Percentiles rank a stretch among this genome's conserved stretches.
Evolutionary conservation across 176 grass and related monocot genomes (phyloP).

Genomic region (Carex littledalei): DNA sequence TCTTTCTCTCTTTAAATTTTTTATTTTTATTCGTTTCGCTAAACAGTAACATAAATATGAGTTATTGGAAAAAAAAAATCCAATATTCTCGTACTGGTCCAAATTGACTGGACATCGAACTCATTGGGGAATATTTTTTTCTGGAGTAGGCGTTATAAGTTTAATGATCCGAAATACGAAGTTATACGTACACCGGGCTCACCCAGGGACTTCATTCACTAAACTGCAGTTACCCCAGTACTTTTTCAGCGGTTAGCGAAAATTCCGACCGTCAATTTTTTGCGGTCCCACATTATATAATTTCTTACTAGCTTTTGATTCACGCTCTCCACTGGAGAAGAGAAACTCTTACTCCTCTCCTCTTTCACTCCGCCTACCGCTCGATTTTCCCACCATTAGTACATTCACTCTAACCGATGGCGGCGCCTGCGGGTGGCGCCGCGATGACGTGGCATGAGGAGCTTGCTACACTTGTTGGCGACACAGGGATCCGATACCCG

Average conservation of each 20-base stretch:
- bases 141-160: neutral
- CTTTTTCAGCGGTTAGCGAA: conserved; percentile 6
- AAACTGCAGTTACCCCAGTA: conserved; percentile 14
- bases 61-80: too few species aligned
- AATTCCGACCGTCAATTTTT: conserved; percentile 2
- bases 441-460: conserved; percentile 93
- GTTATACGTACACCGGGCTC: neutral
- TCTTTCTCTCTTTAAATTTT: too few species aligned
- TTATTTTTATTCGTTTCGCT: too few species aligned
- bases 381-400: neutral
- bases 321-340: conserved; percentile 23
- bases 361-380: neutral
- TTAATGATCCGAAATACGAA: neutral
- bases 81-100: too few species aligned
- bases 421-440: conserved; percentile 38
- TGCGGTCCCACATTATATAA: neutral
- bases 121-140: too few species aligned
- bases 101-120: too few species aligned
- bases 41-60: too few species aligned
- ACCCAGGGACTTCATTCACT: neutral
- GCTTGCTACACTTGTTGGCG: conserved; percentile 42
- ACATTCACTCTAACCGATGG: conserved; percentile 6
- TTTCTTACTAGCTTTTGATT: conserved; percentile 24
- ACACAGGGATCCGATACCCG: conserved; percentile 32
- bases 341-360: neutral